phyloP scores from a whole-genome alignment of 2,329 filamentous ascomycete species.

The Alternaria longipes region DNA sequence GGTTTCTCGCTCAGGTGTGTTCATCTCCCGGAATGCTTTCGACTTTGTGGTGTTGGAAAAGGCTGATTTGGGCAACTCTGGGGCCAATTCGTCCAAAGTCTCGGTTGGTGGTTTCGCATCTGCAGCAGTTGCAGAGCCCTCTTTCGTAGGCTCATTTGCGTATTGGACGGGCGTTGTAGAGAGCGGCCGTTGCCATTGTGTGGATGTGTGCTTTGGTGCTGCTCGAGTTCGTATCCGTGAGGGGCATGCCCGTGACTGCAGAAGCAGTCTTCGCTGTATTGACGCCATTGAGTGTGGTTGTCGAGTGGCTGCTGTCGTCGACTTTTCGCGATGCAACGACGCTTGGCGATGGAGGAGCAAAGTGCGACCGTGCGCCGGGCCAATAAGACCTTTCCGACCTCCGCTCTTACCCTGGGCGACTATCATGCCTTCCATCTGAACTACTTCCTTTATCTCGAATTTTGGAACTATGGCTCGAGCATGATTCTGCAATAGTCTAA shows the following conservation, averaged over 20 bases:
- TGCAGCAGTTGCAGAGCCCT: conserved; percentile 20
- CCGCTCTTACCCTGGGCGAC: conserved; percentile 21
- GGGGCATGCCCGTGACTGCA: conserved; percentile 42
- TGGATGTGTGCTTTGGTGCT: conserved; percentile 22
- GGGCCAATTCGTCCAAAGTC: conserved; percentile 13
- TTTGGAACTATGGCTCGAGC: neutral
- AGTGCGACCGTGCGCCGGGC: conserved; percentile 30
- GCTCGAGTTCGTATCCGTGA: conserved; percentile 33
- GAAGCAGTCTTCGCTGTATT: conserved; percentile 45
- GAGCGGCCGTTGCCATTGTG: conserved; percentile 47
- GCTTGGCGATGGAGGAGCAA: conserved; percentile 39
- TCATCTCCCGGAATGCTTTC: conserved; percentile 11
- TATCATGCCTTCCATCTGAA: neutral
- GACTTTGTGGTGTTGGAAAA: conserved; percentile 6
- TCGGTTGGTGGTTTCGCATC: conserved; percentile 17
- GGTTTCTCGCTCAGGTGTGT: conserved; percentile 23
- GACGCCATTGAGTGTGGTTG: conserved; percentile 46
- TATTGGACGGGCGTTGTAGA: conserved; percentile 36
- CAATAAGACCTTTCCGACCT: conserved; percentile 35
- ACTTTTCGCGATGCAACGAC: conserved; percentile 44
- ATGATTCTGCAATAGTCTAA: neutral
- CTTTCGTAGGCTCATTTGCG: conserved; percentile 29
- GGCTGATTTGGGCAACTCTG: conserved; percentile 1
- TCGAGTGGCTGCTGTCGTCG: conserved; percentile 28
- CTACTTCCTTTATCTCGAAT: neutral